Conservation (phyloP, 305 asterid species). For the Rubia peregrina region DNA sequence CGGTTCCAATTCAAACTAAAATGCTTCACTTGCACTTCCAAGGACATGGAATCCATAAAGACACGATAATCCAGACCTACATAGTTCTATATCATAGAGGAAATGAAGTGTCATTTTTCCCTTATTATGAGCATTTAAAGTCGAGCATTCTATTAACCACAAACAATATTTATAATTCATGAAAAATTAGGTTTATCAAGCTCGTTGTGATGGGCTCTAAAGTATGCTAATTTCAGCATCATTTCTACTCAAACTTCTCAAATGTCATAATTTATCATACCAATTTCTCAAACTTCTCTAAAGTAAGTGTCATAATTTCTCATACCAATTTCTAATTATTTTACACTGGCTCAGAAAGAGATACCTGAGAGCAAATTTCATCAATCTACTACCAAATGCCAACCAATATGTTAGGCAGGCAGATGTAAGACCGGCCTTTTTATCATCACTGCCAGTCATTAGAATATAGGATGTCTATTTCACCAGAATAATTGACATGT, state of each 20-base stretch:
- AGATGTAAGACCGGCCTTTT: constrained; percentile 95
- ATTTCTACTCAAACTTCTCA: neutral
- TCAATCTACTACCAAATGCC: constrained; percentile 66
- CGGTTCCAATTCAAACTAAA: neutral
- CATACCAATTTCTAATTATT: neutral
- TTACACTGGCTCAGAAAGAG: constrained; percentile 53
- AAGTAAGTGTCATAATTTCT: no score
- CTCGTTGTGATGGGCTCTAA: no score
- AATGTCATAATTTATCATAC: no score
- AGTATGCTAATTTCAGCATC: no score
- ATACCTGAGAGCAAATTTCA: constrained; percentile 43
- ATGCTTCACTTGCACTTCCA: neutral
- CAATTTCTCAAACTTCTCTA: no score
- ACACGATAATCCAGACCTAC: neutral
- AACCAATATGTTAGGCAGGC: constrained; percentile 42
- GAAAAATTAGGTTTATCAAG: no score
- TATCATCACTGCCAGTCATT: constrained; percentile 64
- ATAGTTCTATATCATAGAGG: neutral
- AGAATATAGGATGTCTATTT: neutral
- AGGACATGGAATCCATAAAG: neutral
- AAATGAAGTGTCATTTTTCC: neutral
- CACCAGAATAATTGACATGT: neutral
- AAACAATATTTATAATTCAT: neutral
- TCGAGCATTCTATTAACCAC: neutral
- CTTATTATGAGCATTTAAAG: neutral